Conservation (phyloP, 75 land plant species). For the Pseudotsuga menziesii region DNA sequence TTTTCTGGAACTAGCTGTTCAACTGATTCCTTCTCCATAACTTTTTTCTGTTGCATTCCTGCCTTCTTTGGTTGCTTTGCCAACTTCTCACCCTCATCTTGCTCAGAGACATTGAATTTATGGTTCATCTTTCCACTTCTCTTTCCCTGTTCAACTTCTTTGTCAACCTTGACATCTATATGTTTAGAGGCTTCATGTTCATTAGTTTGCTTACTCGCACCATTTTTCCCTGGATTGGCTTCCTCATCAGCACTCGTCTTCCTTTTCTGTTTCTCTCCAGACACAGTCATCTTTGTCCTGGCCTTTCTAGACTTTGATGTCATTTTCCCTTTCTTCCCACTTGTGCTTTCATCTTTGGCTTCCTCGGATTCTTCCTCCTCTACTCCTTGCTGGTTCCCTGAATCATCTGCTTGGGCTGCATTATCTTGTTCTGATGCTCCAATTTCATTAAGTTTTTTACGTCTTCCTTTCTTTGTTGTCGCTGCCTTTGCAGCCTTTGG, state of each 20-base stretch:
- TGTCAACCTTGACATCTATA: too few relatives aligned
- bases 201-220: background rate
- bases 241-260: background rate
- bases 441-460: background rate
- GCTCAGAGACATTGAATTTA: too few relatives aligned
- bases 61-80: too few relatives aligned
- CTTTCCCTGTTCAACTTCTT: too few relatives aligned
- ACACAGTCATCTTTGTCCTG: background rate
- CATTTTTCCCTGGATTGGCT: background rate
- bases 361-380: background rate
- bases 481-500: conserved; percentile 3
- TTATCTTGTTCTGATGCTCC: background rate
- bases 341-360: background rate
- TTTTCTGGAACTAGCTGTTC: too few relatives aligned
- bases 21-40: too few relatives aligned
- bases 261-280: background rate
- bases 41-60: too few relatives aligned
- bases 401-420: background rate
- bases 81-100: too few relatives aligned
- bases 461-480: background rate
- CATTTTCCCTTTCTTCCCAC: background rate
- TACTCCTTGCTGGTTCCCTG: background rate
- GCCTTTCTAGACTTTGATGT: background rate
- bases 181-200: background rate
- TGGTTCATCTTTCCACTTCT: too few relatives aligned